Base-by-base conservation (phyloP, 2,329 filamentous ascomycete genomes). In the Colletotrichum horii region DNA sequence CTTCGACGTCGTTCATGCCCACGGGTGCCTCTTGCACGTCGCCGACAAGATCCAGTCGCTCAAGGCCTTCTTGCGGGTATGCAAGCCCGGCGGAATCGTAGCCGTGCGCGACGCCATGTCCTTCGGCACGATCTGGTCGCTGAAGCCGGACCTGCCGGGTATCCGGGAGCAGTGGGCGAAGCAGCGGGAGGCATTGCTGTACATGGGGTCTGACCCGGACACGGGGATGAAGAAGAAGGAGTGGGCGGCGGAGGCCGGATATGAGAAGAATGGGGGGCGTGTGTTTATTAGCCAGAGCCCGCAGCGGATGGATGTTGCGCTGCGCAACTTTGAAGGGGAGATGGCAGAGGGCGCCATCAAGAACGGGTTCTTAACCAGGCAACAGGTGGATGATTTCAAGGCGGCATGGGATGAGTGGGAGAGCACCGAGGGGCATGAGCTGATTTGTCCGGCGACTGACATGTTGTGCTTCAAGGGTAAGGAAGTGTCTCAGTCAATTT, bases 1-100 rank as follows among this genome's bases (percentile, higher is more conserved):
- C 1, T 88, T 89, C 71, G 86, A 89, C 76, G 77, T 88, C 4
- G 83, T 87, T n/a, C 87, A 84, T 76, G 82, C 81, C 28, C 84
- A 84, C 24, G 86, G 88, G 77, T 81, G 88, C 4, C 81, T 89
- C 19, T 83, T 82, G 8, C 86, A 89, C 71, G 77, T 89, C 19
- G 80, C 83, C 14, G 79, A 81, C 8, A 83, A 82, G 0, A 77
- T 82, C 1, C 72, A 79, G 3, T 85, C 86, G 2, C 75, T 88
- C 34, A 71, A 74, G 16, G 87, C 88, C 79, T 85, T 88, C 82
- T 77, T 84, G 4, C 82, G 87, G 1, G 85, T 89, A 6, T 82
- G 87, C 4, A 86, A 83, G 76, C 82, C 85, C 0, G 87, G 86
- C n/a, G 78, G 78, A 67, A 75, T 80, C 30, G 66, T 52, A 11